Evolutionary conservation across 2,329 filamentous ascomycete species (phyloP), one percentile per base, ranked within the genome.

Genomic region (Dothistroma pini): DNA sequence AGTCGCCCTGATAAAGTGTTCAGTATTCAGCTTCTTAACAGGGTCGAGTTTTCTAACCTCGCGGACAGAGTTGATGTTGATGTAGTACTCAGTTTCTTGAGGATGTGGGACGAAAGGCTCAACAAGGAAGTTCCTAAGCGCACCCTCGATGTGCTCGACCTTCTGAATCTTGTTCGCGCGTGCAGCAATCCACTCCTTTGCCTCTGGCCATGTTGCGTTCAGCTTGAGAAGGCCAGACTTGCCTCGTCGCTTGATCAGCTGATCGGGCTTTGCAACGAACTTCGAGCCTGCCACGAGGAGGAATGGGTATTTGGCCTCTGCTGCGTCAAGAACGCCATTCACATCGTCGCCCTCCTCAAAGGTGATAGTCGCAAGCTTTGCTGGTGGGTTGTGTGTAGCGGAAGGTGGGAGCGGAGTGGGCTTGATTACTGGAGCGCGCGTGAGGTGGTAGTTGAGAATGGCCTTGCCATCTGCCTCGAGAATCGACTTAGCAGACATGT

Each of bases 361-460:
- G 83, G 93, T 84, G 77, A 99, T 86, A 68, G 91, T 92, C 61
- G 93, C 93, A 73, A 97, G 87, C 80, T 90, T 93, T 72, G 93
- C 83, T 65, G 95, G 88, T 71, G 95, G 83, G 83, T 97, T 97
- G 88, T 99, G 95, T 78, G 86, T 95, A 68, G 89, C 80, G 67
- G 90, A 84, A 69, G 85, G 77, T 71, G 93, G 91, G 60, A 97
- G 91, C 80, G 95, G 92, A 75, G 92, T 93, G 70, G 93, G 90
- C 89, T 97, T 97, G 87, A 99, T 96, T 79, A 96, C 89, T 69
- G 92, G 89, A 71, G 95, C 91, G 77, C 95, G 90, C 73, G 95
- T 97, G 81, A 99, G 92, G 85, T 97, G 95, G 86, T 97, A 99
- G 90, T 97, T 97, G 86, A 99, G 86, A 84, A 99, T 97, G 86